Conservation (phyloP, 2,329 filamentous ascomycete genomes). For the Grosmannia clavigera region DNA sequence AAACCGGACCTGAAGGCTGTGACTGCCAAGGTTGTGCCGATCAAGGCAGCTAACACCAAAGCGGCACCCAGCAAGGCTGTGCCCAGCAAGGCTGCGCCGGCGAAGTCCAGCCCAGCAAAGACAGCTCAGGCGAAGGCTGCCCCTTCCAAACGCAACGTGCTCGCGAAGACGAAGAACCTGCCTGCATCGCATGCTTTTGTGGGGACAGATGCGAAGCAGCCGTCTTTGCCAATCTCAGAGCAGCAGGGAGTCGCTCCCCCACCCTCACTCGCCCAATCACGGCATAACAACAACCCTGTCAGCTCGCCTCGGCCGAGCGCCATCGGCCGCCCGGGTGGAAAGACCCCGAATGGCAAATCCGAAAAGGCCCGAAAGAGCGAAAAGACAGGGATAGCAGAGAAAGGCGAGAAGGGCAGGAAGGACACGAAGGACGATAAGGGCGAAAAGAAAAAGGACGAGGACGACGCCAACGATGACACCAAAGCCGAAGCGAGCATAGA, state of each 20-base stretch:
- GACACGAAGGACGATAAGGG: not conserved
- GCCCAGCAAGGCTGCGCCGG: not conserved
- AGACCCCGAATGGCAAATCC: not conserved
- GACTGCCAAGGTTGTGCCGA: not conserved
- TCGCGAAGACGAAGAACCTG: not conserved
- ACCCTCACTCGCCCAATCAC: constrained; percentile 12
- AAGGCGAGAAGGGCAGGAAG: not conserved
- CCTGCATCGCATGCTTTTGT: not conserved
- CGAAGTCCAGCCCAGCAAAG: not conserved
- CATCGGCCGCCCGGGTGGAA: not conserved
- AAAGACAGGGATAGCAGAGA: not conserved
- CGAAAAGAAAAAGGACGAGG: not conserved
- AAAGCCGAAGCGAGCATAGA: not conserved
- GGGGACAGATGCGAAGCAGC: not conserved
- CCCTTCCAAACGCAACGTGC: not conserved
- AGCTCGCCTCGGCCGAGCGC: not conserved
- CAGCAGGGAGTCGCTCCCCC: constrained; percentile 1
- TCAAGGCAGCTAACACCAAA: not conserved
- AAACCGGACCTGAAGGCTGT: not conserved
- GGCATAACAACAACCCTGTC: constrained; percentile 9
- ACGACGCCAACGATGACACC: not conserved
- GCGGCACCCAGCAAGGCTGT: not conserved
- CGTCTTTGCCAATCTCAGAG: not conserved
- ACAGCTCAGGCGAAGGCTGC: not conserved
- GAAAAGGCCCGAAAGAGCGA: not conserved